Evolutionary conservation across 163 green algal genomes (phyloP).

Genomic region (Trebouxiophyceae sp.): DNA sequence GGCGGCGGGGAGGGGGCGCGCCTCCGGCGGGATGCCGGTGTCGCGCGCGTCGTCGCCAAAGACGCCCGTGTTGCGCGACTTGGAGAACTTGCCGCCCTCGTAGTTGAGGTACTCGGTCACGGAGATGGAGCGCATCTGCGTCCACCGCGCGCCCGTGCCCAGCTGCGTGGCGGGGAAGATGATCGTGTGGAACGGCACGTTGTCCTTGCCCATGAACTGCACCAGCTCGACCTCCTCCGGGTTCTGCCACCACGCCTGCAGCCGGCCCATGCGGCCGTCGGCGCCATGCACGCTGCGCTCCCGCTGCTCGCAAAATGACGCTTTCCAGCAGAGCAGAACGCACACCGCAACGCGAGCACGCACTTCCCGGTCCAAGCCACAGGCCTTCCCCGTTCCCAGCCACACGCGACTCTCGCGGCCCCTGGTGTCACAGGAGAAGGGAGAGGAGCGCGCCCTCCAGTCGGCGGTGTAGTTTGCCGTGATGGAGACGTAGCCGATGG

Average conservation of each 20-base stretch:
- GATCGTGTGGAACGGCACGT: constrained; percentile 98
- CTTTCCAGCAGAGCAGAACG: too few relatives aligned
- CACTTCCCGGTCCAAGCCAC: not conserved
- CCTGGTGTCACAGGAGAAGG: too few relatives aligned
- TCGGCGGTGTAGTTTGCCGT: constrained; percentile 84
- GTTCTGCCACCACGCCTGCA: constrained; percentile 63
- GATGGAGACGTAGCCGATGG: constrained; percentile 97
- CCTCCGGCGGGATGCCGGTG: constrained; percentile 85
- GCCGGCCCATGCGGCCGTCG: too few relatives aligned
- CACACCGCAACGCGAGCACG: too few relatives aligned
- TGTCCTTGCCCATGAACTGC: constrained; percentile 99
- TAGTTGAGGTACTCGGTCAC: constrained; percentile 99
- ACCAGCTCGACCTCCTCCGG: constrained; percentile 90
- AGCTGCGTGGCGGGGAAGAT: constrained; percentile 92
- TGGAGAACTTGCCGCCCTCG: constrained; percentile 95
- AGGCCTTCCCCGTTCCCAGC: too few relatives aligned
- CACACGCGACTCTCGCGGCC: too few relatives aligned
- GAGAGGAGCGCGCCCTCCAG: constrained; percentile 46
- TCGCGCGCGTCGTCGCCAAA: constrained; percentile 92
- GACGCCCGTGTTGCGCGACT: constrained; percentile 85
- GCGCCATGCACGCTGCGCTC: too few relatives aligned
- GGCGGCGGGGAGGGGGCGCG: constrained; percentile 4
- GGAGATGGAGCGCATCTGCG: constrained; percentile 90
- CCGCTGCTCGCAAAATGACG: too few relatives aligned
- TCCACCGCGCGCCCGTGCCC: constrained; percentile 80